These are phyloP conservation scores for Saturnispora saitoi DNA, from an alignment of 805 yeast species.

Conservation along the genomic window DNA sequence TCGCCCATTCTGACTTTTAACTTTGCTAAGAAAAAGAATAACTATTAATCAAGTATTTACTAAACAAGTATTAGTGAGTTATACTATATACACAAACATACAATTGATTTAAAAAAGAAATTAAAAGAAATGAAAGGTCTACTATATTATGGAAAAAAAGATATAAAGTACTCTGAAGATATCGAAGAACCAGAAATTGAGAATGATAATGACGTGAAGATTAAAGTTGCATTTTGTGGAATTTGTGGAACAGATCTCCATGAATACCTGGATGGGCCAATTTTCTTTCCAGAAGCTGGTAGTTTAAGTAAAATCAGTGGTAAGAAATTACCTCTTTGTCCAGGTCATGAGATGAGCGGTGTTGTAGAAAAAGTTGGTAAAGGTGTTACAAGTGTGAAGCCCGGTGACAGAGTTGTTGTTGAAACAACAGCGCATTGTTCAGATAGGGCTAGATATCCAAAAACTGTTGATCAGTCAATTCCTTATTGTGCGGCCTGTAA, in stretches of 20 bases:
- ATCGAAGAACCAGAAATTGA: constrained; percentile 21
- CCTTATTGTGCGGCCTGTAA: constrained; percentile 36
- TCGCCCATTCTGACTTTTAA: no score
- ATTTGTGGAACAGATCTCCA: constrained; percentile 59
- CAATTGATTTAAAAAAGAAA: neutral
- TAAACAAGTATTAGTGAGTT: no score
- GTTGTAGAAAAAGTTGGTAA: constrained; percentile 34
- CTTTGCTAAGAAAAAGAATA: no score
- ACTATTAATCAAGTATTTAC: no score
- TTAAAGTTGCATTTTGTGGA: constrained; percentile 41
- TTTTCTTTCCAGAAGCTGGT: constrained; percentile 35
- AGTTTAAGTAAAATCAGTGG: constrained; percentile 32
- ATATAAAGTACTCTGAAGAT: constrained; percentile 34
- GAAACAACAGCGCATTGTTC: constrained; percentile 52
- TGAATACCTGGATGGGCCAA: constrained; percentile 51
- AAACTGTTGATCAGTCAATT: constrained; percentile 21
- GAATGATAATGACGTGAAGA: constrained; percentile 24
- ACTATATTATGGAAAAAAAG: constrained; percentile 38
- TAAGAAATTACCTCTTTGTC: constrained; percentile 26
- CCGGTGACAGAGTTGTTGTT: constrained; percentile 53
- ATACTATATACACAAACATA: neutral
- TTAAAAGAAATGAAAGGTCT: constrained; percentile 36
- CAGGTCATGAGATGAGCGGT: constrained; percentile 32
- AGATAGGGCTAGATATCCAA: constrained; percentile 28
- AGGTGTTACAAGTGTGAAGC: constrained; percentile 33